Percentiles rank a stretch among this genome's conserved stretches.
These are phyloP conservation scores for Nakaseomyces glabratus DNA, from an alignment of 1,139 yeast species.

Conservation along the genomic window DNA sequence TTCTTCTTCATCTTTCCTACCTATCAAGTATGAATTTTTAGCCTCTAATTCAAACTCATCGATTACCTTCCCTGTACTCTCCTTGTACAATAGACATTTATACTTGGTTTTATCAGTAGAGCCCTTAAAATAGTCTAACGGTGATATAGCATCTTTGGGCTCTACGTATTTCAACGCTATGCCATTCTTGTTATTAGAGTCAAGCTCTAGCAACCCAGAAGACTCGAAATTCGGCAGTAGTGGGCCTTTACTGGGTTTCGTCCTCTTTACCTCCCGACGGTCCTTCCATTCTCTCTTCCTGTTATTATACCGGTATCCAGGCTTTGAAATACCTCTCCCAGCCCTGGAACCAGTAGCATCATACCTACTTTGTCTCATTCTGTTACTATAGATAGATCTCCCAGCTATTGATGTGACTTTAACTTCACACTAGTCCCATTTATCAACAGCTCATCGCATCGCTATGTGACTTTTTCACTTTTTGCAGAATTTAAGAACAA, in stretches of 20 bases:
- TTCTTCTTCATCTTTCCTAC: conserved; percentile 22
- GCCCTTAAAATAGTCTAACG: conserved; percentile 25
- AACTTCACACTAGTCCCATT: too few species aligned
- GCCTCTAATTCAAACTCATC: conserved; percentile 29
- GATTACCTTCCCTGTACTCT: conserved; percentile 13
- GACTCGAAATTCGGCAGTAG: conserved; percentile 32
- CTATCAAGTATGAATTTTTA: conserved; percentile 35
- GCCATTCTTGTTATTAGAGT: conserved; percentile 36
- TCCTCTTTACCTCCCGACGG: too few species aligned
- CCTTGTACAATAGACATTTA: conserved; percentile 19
- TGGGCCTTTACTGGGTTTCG: background rate
- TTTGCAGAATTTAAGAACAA: too few species aligned
- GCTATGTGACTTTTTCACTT: too few species aligned
- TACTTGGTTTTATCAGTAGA: conserved; percentile 27
- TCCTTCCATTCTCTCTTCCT: too few species aligned
- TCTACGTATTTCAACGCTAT: conserved; percentile 38
- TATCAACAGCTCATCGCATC: too few species aligned
- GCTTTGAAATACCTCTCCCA: too few species aligned
- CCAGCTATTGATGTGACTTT: too few species aligned
- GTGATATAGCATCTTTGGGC: conserved; percentile 36
- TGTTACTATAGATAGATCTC: too few species aligned
- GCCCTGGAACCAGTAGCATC: too few species aligned
- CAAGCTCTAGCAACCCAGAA: conserved; percentile 41
- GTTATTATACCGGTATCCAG: too few species aligned
- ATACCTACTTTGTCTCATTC: too few species aligned